Conservation (phyloP, 345 rosid genomes). For the Ailanthus altissimus region DNA sequence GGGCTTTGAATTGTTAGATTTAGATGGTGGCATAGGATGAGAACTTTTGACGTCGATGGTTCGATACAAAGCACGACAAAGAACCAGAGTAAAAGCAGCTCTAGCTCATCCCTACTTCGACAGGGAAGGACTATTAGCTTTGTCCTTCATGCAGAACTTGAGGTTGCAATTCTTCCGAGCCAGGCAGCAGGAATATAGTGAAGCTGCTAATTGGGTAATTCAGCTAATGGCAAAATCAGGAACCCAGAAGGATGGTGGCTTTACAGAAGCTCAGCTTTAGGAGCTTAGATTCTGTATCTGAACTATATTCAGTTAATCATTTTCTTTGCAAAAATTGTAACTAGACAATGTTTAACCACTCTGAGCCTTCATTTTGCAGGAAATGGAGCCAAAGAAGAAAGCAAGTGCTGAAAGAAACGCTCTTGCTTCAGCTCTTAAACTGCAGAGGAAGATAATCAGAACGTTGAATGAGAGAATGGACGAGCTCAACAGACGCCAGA, state of each 20-base stretch:
- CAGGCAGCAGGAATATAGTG: constrained; percentile 88
- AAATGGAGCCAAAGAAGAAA: constrained; percentile 63
- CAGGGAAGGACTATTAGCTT: constrained; percentile 68
- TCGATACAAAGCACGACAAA: constrained; percentile 81
- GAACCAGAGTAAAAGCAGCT: constrained; percentile 86
- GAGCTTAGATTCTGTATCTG: constrained; percentile 60
- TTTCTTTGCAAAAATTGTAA: background rate
- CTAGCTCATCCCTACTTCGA: constrained; percentile 86
- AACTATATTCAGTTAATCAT: constrained; percentile 11
- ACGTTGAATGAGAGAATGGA: constrained; percentile 76
- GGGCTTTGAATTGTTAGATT: constrained; percentile 78
- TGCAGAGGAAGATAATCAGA: constrained; percentile 72
- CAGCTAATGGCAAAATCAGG: constrained; percentile 92
- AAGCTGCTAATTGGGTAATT: constrained; percentile 74
- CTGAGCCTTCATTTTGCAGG: constrained; percentile 40
- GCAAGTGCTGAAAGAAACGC: constrained; percentile 63
- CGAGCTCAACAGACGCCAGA: constrained; percentile 66
- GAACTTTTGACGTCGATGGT: constrained; percentile 94
- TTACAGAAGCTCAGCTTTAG: constrained; percentile 93
- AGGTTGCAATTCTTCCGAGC: constrained; percentile 76
- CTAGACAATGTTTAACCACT: background rate
- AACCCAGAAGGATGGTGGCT: constrained; percentile 86
- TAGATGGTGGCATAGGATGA: constrained; percentile 92
- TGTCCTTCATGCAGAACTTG: constrained; percentile 85
- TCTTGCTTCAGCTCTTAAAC: constrained; percentile 72